phyloP scores from a whole-genome alignment of 495 filamentous ascomycete genomes.

The Elasticomyces elasticus region DNA sequence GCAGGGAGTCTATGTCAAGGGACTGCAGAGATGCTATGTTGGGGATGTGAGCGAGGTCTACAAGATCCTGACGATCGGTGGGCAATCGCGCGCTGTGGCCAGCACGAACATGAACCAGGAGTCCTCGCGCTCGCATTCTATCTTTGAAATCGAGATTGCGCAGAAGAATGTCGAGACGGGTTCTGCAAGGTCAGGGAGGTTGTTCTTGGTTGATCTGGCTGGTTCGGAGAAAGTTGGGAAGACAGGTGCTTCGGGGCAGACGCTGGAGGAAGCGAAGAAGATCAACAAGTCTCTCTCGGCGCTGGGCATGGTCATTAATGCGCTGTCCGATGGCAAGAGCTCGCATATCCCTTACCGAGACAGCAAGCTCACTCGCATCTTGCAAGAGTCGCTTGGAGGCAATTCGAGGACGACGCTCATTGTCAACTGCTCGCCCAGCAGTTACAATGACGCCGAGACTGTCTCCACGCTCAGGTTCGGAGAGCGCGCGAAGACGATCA shows the following conservation, averaged over 20 bases:
- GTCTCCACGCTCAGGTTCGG: conserved; percentile 89
- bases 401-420: conserved; percentile 96
- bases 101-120: conserved; percentile 99
- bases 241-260: conserved; percentile 95
- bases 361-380: conserved; percentile 91
- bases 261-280: conserved; percentile 96
- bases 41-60: conserved; percentile 93
- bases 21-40: conserved; percentile 87
- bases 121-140: conserved; percentile 95
- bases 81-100: conserved; percentile 77
- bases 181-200: conserved; percentile 88
- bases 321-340: conserved; percentile 96
- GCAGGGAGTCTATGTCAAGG: conserved; percentile 93
- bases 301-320: conserved; percentile 97
- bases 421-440: conserved; percentile 96
- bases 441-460: conserved; percentile 95
- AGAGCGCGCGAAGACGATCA: conserved; percentile 94
- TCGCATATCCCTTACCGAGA: conserved; percentile 94
- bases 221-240: conserved; percentile 98
- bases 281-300: conserved; percentile 99
- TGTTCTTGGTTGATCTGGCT: conserved; percentile 95
- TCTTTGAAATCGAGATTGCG: conserved; percentile 92
- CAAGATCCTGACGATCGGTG: conserved; percentile 92
- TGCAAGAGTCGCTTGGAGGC: conserved; percentile 93
- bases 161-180: conserved; percentile 98